A percentile compares a stretch with the other conserved stretches of the same genome.
phyloP scores from a whole-genome alignment of 139 green algal species.

The Volvox africanus region DNA sequence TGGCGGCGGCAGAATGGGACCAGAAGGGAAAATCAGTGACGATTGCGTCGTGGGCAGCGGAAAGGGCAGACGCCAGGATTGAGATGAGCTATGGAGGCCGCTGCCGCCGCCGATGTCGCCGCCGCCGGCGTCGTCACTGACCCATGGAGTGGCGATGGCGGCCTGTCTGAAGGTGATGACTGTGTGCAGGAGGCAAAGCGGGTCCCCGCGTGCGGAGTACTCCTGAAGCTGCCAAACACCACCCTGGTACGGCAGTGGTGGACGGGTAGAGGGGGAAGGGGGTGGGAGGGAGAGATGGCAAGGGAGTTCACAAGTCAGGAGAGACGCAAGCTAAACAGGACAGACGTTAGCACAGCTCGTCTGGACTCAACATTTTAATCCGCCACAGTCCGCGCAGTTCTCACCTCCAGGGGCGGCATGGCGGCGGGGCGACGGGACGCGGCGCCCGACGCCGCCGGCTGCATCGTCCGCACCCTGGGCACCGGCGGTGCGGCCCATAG shows the following conservation, averaged over 20 bases:
- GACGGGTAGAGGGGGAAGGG: background rate
- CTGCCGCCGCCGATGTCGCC: background rate
- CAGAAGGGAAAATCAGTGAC: conserved; percentile 1
- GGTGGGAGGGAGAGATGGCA: background rate
- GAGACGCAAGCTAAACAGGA: too few species aligned
- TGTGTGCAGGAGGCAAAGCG: conserved; percentile 9
- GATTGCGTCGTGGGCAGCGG: background rate
- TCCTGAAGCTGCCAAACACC: conserved; percentile 55
- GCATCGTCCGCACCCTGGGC: background rate
- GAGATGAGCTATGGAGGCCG: too few species aligned
- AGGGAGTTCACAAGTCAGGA: too few species aligned
- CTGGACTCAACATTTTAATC: too few species aligned
- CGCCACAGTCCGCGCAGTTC: too few species aligned
- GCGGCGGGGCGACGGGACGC: too few species aligned
- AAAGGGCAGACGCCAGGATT: background rate
- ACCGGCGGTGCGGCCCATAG: conserved; percentile 41
- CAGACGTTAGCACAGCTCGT: too few species aligned
- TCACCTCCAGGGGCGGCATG: too few species aligned
- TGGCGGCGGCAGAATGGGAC: background rate
- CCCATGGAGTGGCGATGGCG: background rate
- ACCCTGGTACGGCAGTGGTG: background rate
- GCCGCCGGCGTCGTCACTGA: background rate
- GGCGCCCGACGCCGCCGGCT: background rate
- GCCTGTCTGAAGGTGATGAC: background rate
- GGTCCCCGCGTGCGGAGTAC: conserved; percentile 48